Evolutionary conservation across 768 basidiomycete species (phyloP).

Genomic region (Amanita thiersii): DNA sequence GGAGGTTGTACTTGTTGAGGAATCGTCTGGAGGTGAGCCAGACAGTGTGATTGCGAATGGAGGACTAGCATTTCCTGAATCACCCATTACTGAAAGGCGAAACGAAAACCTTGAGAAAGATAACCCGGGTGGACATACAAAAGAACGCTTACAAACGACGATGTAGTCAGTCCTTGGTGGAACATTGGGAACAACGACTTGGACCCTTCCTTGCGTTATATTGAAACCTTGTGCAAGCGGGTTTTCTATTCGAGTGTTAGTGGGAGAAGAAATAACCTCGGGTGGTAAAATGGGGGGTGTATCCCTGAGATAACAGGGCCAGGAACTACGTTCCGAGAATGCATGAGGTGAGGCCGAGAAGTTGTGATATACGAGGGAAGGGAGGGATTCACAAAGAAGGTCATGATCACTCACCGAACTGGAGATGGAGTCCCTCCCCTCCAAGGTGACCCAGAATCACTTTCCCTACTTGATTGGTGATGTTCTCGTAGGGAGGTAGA

Average conservation of each 20-base stretch:
- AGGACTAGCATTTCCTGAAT: constrained; percentile 57
- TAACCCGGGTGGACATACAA: not conserved
- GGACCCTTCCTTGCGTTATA: constrained; percentile 38
- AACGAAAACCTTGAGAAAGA: constrained; percentile 6
- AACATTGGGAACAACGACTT: constrained; percentile 46
- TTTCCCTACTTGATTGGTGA: constrained; percentile 41
- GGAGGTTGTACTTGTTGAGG: not conserved
- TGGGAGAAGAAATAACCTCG: not conserved
- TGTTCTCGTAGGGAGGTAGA: constrained; percentile 33
- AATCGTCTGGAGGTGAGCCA: constrained; percentile 8
- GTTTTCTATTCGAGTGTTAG: constrained; percentile 27
- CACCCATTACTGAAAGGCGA: constrained; percentile 55
- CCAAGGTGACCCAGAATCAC: constrained; percentile 43
- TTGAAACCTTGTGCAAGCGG: constrained; percentile 53
- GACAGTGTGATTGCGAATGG: constrained; percentile 41
- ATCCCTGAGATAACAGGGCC: not conserved
- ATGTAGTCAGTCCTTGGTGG: constrained; percentile 40
- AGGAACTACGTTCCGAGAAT: too few species aligned
- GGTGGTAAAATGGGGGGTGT: not conserved
- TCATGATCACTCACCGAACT: constrained; percentile 31
- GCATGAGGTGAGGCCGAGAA: not conserved
- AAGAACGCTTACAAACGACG: constrained; percentile 48
- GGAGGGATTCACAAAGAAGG: not conserved
- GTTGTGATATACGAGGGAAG: not conserved
- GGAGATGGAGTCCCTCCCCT: constrained; percentile 43